These are phyloP conservation scores for Immersiporthe knoxdaviesiana DNA, from an alignment of 2,329 filamentous ascomycete genomes.

Conservation along the genomic window DNA sequence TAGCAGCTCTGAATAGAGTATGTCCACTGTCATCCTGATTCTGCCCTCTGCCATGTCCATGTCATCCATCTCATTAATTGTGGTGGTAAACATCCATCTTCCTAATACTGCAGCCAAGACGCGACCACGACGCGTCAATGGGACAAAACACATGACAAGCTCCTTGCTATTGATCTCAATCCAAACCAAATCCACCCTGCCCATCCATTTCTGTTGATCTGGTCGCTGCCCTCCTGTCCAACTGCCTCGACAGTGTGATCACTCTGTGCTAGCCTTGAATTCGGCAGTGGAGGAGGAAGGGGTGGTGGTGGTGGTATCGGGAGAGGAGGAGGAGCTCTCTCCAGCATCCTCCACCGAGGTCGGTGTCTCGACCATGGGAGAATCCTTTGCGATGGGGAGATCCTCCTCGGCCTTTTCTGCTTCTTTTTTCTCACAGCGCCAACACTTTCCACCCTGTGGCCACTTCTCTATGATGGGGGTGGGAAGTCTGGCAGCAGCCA, in stretches of 20 bases:
- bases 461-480: background rate
- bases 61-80: background rate
- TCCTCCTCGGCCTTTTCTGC: background rate
- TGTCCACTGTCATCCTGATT: background rate
- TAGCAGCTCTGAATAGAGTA: background rate
- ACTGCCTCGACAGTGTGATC: background rate
- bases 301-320: too few species aligned
- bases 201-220: background rate
- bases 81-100: background rate
- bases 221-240: background rate
- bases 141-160: background rate
- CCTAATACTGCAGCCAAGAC: background rate
- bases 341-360: background rate
- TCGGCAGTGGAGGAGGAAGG: too few species aligned
- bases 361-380: background rate
- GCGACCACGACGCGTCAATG: background rate
- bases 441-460: conserved; percentile 1
- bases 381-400: too few species aligned
- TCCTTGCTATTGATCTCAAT: background rate
- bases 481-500: background rate
- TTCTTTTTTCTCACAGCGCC: background rate
- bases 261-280: background rate
- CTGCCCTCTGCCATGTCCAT: background rate
- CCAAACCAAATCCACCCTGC: background rate
- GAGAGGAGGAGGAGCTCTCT: background rate